Evolutionary conservation across 345 rosid species (phyloP).

Genomic region (Arabidopsis suecica): DNA sequence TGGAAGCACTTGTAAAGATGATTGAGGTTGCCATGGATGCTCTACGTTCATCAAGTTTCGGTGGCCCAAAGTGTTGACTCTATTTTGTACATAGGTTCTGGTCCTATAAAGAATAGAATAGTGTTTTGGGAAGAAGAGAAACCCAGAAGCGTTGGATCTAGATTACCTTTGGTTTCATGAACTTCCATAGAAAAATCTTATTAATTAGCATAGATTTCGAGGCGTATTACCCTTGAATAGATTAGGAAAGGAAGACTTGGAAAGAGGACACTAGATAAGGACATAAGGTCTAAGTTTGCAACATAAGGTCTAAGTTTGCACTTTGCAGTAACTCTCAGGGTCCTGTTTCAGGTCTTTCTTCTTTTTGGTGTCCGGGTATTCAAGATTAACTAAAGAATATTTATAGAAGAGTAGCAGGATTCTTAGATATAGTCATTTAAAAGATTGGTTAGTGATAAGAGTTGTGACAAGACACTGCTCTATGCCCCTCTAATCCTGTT

Average conservation of each 20-base stretch:
- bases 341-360: conserved; percentile 38
- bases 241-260: conserved; percentile 36
- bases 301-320: conserved; percentile 1
- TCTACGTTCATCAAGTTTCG: conserved; percentile 44
- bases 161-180: conserved; percentile 40
- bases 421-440: conserved; percentile 28
- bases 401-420: conserved; percentile 31
- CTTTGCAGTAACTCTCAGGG: conserved; percentile 21
- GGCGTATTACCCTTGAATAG: conserved; percentile 36
- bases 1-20: conserved; percentile 60
- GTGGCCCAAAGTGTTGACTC: conserved; percentile 54
- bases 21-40: conserved; percentile 67
- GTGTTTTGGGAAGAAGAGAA: conserved; percentile 19
- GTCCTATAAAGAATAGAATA: conserved; percentile 42
- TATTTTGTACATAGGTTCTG: conserved; percentile 47
- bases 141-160: conserved; percentile 33
- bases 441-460: conserved; percentile 25
- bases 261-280: conserved; percentile 24
- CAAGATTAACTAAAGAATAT: conserved; percentile 33
- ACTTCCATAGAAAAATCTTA: conserved; percentile 38
- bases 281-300: background rate
- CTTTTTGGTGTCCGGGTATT: conserved; percentile 39
- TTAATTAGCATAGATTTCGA: conserved; percentile 31
- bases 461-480: conserved; percentile 42
- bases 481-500: conserved; percentile 12